Conservation (phyloP, 1,284 basidiomycete genomes). For the Irpex sp. region DNA sequence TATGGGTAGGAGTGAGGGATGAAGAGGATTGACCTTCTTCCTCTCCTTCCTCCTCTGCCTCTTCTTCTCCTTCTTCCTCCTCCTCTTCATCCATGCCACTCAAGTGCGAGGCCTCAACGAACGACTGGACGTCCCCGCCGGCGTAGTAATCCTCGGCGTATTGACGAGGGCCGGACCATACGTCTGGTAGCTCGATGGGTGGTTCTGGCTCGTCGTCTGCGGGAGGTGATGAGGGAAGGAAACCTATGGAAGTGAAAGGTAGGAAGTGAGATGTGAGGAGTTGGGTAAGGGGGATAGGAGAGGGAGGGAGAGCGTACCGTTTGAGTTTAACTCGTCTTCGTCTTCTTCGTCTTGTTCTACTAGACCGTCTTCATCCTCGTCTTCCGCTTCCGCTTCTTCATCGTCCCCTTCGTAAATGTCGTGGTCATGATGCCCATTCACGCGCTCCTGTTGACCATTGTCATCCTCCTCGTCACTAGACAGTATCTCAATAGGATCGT, state of each 20-base stretch:
- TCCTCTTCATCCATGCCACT: conserved; percentile 13
- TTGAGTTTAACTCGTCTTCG: conserved; percentile 13
- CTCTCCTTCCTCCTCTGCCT: conserved; percentile 4
- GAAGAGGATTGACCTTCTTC: not conserved
- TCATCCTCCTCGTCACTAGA: conserved; percentile 9
- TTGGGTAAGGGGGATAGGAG: too few species aligned
- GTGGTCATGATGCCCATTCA: too few species aligned
- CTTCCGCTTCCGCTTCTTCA: not conserved
- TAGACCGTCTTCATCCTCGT: not conserved
- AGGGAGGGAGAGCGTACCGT: conserved; percentile 6
- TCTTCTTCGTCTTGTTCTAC: conserved; percentile 12
- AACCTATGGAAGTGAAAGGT: too few species aligned
- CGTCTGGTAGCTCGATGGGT: conserved; percentile 40
- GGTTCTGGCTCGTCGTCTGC: conserved; percentile 3
- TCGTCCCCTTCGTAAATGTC: not conserved
- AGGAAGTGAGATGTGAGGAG: too few species aligned
- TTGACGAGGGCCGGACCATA: conserved; percentile 45
- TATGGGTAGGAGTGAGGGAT: too few species aligned
- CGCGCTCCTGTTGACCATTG: too few species aligned
- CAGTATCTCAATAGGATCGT: conserved; percentile 10
- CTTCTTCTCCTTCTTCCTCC: conserved; percentile 4
- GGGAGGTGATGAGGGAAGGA: too few species aligned
- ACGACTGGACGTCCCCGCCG: conserved; percentile 29
- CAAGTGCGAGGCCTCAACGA: conserved; percentile 12
- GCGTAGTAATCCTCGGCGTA: conserved; percentile 45